Evolutionary conservation across 2,329 filamentous ascomycete species (phyloP).

Genomic region (Xylariaceae sp.): DNA sequence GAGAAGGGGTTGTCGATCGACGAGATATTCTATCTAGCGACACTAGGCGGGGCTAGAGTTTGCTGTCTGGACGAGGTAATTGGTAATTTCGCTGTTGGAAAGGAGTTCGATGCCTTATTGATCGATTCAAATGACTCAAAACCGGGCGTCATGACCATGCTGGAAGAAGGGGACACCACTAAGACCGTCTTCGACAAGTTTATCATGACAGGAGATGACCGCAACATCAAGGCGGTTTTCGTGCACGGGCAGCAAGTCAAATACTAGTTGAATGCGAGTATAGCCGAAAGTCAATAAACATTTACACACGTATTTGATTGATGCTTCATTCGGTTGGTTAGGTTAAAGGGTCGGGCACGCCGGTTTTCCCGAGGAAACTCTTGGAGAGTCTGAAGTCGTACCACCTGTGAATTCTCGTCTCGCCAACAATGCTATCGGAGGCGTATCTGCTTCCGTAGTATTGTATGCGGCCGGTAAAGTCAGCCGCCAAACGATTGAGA

Average conservation of each 20-base stretch:
- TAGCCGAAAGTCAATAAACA: background rate
- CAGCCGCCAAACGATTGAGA: no score
- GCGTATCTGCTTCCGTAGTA: no score
- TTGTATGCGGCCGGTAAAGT: no score
- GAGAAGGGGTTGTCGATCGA: slow-evolving; percentile 46
- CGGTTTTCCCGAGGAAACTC: no score
- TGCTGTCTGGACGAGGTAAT: slow-evolving; percentile 50
- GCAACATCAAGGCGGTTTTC: slow-evolving; percentile 55
- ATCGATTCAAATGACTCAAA: slow-evolving; percentile 33
- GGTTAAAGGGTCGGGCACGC: no score
- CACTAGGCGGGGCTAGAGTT: slow-evolving; percentile 57
- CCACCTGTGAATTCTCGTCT: no score
- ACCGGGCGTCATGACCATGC: slow-evolving; percentile 47
- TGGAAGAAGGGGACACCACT: slow-evolving; percentile 47
- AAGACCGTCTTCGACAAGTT: slow-evolving; percentile 57
- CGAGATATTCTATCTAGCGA: slow-evolving; percentile 58
- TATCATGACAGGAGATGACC: slow-evolving; percentile 61
- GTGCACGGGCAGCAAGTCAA: slow-evolving; percentile 43
- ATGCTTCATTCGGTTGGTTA: background rate
- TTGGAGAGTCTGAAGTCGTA: no score
- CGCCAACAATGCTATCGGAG: no score
- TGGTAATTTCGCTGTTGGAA: slow-evolving; percentile 55
- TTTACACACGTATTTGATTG: background rate
- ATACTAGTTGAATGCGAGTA: background rate
- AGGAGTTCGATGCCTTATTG: slow-evolving; percentile 59